Evolutionary conservation across 2,329 filamentous ascomycete genomes (phyloP).

Genomic region (Hypoxylon sp.): DNA sequence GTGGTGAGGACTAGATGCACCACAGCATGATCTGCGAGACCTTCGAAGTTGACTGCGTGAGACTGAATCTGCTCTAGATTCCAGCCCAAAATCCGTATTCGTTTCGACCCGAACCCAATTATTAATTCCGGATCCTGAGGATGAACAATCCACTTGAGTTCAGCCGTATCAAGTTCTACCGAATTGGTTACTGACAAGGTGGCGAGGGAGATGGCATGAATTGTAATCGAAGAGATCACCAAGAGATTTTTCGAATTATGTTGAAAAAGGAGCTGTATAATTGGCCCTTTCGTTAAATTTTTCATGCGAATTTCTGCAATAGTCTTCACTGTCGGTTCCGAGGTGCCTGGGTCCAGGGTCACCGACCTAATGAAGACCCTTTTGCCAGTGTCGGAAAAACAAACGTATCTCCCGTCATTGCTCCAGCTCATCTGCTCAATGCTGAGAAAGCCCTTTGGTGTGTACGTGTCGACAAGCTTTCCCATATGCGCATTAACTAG

Average conservation of each 20-base stretch:
- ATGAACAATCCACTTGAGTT: slow-evolving; percentile 41
- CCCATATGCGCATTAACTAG: slow-evolving; percentile 36
- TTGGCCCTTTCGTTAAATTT: slow-evolving; percentile 28
- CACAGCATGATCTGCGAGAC: not conserved
- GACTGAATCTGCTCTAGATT: not conserved
- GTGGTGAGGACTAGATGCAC: slow-evolving; percentile 38
- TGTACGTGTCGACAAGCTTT: slow-evolving; percentile 31
- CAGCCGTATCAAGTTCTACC: slow-evolving; percentile 8
- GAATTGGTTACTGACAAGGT: slow-evolving; percentile 11
- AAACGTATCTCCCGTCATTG: slow-evolving; percentile 38
- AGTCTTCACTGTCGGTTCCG: not conserved
- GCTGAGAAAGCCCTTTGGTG: slow-evolving; percentile 32
- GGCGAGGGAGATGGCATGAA: slow-evolving; percentile 12
- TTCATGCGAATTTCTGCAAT: slow-evolving; percentile 18
- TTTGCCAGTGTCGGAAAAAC: slow-evolving; percentile 40
- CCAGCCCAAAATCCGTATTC: slow-evolving; percentile 11
- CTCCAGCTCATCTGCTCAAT: slow-evolving; percentile 49
- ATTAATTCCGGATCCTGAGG: slow-evolving; percentile 40
- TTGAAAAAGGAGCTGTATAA: slow-evolving; percentile 41
- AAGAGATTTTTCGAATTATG: not conserved
- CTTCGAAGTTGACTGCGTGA: not conserved
- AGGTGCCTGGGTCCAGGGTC: not conserved
- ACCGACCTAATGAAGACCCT: slow-evolving; percentile 39
- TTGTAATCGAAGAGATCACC: not conserved
- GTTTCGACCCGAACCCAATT: slow-evolving; percentile 38